Conservation (phyloP, 2,329 filamentous ascomycete genomes). For the Cladophialophora chaetospira region DNA sequence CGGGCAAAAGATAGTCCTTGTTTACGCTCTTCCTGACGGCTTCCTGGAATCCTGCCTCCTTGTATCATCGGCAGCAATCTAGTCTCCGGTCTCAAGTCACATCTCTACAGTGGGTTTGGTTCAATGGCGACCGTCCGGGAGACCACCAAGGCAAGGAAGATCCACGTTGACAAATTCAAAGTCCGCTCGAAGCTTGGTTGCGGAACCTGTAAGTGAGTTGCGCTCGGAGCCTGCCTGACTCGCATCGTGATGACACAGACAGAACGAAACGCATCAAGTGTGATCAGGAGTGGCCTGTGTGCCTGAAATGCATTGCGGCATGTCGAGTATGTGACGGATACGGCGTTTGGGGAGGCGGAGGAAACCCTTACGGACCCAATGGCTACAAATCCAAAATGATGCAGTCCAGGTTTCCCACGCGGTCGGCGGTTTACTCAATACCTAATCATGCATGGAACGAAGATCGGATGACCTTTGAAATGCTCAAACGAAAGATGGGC, state of each 20-base stretch:
- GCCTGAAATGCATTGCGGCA: slow-evolving; percentile 40
- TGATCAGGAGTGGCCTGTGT: slow-evolving; percentile 44
- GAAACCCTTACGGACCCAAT: slow-evolving; percentile 22
- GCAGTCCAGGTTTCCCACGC: no score
- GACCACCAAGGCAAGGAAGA: not conserved
- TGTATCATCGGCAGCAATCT: no score
- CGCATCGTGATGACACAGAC: no score
- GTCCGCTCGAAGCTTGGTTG: slow-evolving; percentile 30
- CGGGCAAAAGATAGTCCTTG: not conserved
- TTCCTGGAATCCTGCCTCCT: no score
- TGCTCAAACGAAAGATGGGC: slow-evolving; percentile 34
- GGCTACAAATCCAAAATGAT: not conserved
- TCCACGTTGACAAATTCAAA: no score
- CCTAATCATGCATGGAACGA: no score
- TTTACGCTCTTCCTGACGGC: no score
- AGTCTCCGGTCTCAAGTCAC: no score
- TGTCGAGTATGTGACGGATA: slow-evolving; percentile 47
- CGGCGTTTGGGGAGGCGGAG: slow-evolving; percentile 45
- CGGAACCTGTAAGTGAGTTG: slow-evolving; percentile 40
- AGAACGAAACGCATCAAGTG: slow-evolving; percentile 35
- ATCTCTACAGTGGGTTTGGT: no score
- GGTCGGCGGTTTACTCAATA: no score
- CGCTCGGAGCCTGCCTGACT: no score
- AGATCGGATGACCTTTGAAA: slow-evolving; percentile 35
- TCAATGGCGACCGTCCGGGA: no score